Conservation (phyloP, 257 asterid genomes). For the Nicotiana attenuata region DNA sequence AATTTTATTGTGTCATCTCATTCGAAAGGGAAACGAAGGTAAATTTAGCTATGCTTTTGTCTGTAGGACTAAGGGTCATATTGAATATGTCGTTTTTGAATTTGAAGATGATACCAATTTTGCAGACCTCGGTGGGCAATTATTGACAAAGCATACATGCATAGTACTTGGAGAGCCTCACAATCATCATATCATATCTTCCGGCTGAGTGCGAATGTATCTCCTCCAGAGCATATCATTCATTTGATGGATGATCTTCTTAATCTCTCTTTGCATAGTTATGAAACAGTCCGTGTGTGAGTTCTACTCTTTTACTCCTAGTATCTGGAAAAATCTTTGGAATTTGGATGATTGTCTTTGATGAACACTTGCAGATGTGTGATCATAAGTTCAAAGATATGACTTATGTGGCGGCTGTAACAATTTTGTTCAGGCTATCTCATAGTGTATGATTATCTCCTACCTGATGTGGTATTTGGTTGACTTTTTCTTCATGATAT, state of each 20-base stretch:
- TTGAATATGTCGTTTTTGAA: not conserved
- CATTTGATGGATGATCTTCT: conserved; percentile 82
- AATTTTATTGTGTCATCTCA: conserved; percentile 82
- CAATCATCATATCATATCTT: conserved; percentile 83
- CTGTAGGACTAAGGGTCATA: not conserved
- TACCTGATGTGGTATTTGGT: not conserved
- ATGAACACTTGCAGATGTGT: not conserved
- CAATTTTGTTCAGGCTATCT: not conserved
- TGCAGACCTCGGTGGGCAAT: conserved; percentile 96
- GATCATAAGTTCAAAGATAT: not conserved
- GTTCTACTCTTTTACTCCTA: conserved; percentile 21
- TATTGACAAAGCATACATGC: conserved; percentile 90
- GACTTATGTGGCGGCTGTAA: not conserved
- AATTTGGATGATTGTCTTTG: not conserved
- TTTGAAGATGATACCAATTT: conserved; percentile 10
- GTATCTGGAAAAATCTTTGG: not conserved
- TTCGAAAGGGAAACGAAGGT: conserved; percentile 94
- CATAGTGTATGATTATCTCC: not conserved
- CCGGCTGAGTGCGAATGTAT: conserved; percentile 45
- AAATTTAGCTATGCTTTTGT: conserved; percentile 16
- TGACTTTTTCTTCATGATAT: not conserved
- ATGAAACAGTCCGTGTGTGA: conserved; percentile 93
- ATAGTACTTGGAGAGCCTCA: conserved; percentile 94
- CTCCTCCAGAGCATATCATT: conserved; percentile 62
- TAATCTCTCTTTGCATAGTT: conserved; percentile 75